These are phyloP conservation scores for Globisporangium rhizosaccharum DNA, from an alignment of 352 stramenopile species.

Conservation along the genomic window DNA sequence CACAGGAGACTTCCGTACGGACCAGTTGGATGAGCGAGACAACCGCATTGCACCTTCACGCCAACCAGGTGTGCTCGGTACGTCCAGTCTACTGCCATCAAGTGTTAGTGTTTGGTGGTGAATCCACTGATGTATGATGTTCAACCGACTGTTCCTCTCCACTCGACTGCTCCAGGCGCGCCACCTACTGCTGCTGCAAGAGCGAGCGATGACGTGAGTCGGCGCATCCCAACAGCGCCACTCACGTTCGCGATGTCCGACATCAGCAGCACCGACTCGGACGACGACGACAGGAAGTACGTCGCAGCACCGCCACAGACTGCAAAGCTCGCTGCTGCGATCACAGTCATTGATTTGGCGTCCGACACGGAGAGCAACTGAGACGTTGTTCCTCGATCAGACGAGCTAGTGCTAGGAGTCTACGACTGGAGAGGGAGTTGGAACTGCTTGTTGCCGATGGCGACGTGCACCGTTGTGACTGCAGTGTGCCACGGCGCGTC, in stretches of 20 bases:
- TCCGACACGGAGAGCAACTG: conserved; percentile 38
- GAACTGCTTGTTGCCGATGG: conserved; percentile 85
- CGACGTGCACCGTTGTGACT: conserved; percentile 45
- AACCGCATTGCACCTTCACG: not conserved
- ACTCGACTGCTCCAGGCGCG: not conserved
- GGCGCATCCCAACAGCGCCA: conserved; percentile 4
- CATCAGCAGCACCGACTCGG: conserved; percentile 11
- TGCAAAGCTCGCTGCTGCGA: conserved; percentile 3
- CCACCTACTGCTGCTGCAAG: not conserved
- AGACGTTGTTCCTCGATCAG: not conserved
- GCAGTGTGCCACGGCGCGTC: conserved; percentile 12
- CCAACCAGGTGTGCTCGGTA: conserved; percentile 9
- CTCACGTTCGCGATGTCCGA: conserved; percentile 13
- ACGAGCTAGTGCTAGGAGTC: not conserved
- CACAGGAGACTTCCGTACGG: conserved; percentile 2
- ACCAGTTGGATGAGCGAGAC: conserved; percentile 1
- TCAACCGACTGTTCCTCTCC: not conserved
- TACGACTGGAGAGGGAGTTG: conserved; percentile 47
- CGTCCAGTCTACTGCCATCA: not conserved
- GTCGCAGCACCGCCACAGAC: not conserved
- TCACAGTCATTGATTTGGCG: conserved; percentile 40
- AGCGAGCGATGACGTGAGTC: conserved; percentile 2
- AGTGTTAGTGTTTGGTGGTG: too few species aligned
- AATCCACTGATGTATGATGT: not conserved
- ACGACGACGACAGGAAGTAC: conserved; percentile 8